Evolutionary conservation across 768 basidiomycete species (phyloP).

Genomic region (Boletus sp.): DNA sequence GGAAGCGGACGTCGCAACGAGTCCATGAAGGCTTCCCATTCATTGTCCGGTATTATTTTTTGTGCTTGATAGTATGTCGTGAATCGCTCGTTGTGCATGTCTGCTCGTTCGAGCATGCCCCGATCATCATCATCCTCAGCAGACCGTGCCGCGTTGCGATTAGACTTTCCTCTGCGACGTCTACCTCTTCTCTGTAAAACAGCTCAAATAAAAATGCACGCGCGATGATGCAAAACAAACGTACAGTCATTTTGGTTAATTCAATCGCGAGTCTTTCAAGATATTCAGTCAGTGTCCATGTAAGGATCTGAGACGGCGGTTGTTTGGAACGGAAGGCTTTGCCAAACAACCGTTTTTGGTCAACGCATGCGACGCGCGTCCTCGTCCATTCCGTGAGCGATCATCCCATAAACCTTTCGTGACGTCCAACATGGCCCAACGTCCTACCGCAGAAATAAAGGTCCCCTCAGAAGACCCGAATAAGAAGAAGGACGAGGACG

Average conservation of each 20-base stretch:
- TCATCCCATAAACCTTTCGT: conserved; percentile 3
- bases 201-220: background rate
- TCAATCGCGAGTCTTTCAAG: background rate
- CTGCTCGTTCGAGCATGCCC: conserved; percentile 50
- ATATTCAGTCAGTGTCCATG: background rate
- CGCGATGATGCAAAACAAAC: background rate
- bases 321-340: conserved; percentile 33
- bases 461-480: conserved; percentile 75
- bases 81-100: conserved; percentile 72
- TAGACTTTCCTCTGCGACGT: conserved; percentile 12
- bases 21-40: conserved; percentile 75
- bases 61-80: conserved; percentile 72
- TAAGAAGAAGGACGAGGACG: conserved; percentile 56
- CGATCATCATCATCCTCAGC: conserved; percentile 38
- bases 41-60: conserved; percentile 66
- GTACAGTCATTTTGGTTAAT: conserved; percentile 16
- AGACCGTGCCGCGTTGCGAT: conserved; percentile 6
- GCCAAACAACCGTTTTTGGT: conserved; percentile 32
- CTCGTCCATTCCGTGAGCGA: conserved; percentile 4
- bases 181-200: conserved; percentile 15
- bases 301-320: conserved; percentile 9
- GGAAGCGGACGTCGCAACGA: conserved; percentile 71
- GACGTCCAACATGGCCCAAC: conserved; percentile 50
- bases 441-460: conserved; percentile 54
- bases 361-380: conserved; percentile 29